phyloP scores from a whole-genome alignment of 441 rosid genomes.

The Dalechampia spathulata region DNA sequence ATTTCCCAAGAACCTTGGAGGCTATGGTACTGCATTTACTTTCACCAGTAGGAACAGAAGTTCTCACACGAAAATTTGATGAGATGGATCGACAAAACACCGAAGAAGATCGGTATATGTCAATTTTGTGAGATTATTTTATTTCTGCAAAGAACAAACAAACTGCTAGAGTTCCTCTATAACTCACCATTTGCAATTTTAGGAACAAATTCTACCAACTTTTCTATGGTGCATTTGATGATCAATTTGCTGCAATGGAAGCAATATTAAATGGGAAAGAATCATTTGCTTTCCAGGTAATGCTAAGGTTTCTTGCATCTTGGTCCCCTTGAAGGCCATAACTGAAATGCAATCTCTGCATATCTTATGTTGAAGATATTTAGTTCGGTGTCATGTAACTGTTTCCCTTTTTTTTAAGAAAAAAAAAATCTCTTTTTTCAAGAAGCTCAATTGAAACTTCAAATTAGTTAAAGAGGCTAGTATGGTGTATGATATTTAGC shows the following conservation, averaged over 20 bases:
- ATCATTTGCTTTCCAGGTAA: constrained; percentile 63
- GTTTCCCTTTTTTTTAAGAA: too few relatives aligned
- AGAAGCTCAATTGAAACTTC: background rate
- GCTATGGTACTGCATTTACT: constrained; percentile 72
- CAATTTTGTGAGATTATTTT: constrained; percentile 9
- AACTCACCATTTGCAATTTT: constrained; percentile 20
- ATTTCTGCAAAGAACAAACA: constrained; percentile 11
- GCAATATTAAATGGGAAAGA: constrained; percentile 72
- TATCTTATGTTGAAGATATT: background rate
- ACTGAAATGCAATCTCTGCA: constrained; percentile 1
- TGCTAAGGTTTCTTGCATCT: constrained; percentile 6
- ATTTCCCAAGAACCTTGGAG: constrained; percentile 86
- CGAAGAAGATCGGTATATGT: constrained; percentile 58
- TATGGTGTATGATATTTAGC: background rate
- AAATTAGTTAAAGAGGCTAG: background rate
- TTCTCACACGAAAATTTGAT: constrained; percentile 73
- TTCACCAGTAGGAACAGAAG: constrained; percentile 84
- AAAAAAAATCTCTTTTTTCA: background rate
- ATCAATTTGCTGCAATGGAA: constrained; percentile 86
- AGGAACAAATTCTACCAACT: constrained; percentile 65
- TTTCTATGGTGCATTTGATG: constrained; percentile 75
- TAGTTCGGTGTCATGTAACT: background rate
- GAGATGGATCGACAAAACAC: constrained; percentile 53
- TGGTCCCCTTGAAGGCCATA: constrained; percentile 4
- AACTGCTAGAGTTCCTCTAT: constrained; percentile 7